These are phyloP conservation scores for Erodium trifolium DNA, from an alignment of 441 rosid species.

Conservation along the genomic window DNA sequence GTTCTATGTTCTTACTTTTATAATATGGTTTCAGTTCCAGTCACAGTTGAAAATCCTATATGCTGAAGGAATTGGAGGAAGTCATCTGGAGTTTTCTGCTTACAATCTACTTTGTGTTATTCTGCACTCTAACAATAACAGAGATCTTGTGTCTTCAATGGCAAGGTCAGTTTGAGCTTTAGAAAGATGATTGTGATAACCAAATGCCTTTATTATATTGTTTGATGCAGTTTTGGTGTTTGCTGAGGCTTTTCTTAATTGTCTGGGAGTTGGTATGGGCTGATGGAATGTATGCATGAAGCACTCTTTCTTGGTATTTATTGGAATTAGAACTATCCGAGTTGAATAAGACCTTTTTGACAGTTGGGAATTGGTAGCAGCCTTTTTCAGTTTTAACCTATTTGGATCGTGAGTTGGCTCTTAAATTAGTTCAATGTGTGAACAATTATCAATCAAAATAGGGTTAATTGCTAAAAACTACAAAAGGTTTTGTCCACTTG, in stretches of 20 bases:
- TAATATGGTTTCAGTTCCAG: conserved; percentile 60
- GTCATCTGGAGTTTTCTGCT: conserved; percentile 87
- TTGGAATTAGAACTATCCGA: too few species aligned
- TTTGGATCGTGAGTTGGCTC: too few species aligned
- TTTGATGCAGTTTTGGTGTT: background rate
- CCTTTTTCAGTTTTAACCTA: too few species aligned
- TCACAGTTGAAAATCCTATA: conserved; percentile 88
- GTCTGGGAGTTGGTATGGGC: background rate
- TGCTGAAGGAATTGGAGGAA: conserved; percentile 88
- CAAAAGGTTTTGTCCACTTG: too few species aligned
- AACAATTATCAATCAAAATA: too few species aligned
- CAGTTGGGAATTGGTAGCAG: too few species aligned
- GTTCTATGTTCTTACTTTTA: background rate
- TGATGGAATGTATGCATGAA: too few species aligned
- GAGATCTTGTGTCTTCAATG: conserved; percentile 85
- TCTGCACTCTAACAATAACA: conserved; percentile 75
- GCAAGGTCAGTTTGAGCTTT: conserved; percentile 48
- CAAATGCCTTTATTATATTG: background rate
- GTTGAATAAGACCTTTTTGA: too few species aligned
- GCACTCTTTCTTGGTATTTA: too few species aligned
- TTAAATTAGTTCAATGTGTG: too few species aligned
- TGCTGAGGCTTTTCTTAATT: background rate
- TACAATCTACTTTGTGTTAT: conserved; percentile 82
- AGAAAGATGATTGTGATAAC: background rate
- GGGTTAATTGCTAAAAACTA: too few species aligned